phyloP scores from a whole-genome alignment of 352 stramenopile species.

The Globisporangium abappressorium region DNA sequence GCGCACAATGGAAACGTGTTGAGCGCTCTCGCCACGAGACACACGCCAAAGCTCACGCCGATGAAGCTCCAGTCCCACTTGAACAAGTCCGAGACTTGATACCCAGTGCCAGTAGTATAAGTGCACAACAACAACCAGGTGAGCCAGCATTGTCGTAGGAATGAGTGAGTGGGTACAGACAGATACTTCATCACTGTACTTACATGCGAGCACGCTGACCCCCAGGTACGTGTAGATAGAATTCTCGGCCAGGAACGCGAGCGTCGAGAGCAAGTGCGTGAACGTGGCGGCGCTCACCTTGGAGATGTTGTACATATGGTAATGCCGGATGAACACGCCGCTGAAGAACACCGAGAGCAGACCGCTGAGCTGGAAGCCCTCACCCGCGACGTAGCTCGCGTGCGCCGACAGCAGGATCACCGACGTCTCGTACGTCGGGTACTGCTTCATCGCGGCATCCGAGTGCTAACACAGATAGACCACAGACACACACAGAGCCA shows the following conservation, averaged over 20 bases:
- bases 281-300: slow-evolving; percentile 52
- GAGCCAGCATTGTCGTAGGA: too few relatives aligned
- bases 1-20: slow-evolving; percentile 78
- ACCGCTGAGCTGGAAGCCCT: slow-evolving; percentile 71
- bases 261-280: slow-evolving; percentile 55
- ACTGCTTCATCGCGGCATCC: slow-evolving; percentile 35
- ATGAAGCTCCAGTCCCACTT: slow-evolving; percentile 71
- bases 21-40: slow-evolving; percentile 47
- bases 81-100: slow-evolving; percentile 36
- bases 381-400: slow-evolving; percentile 64
- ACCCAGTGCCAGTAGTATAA: not conserved
- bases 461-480: slow-evolving; percentile 23
- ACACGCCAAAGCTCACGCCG: slow-evolving; percentile 41
- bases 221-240: slow-evolving; percentile 76
- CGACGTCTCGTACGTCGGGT: slow-evolving; percentile 57
- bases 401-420: slow-evolving; percentile 74
- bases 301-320: slow-evolving; percentile 73
- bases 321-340: slow-evolving; percentile 72
- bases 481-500: not conserved
- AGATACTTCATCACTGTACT: not conserved
- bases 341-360: slow-evolving; percentile 93
- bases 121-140: not conserved
- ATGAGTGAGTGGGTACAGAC: not conserved
- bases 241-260: slow-evolving; percentile 69
- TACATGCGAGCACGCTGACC: slow-evolving; percentile 63